Evolutionary conservation across 2,329 filamentous ascomycete genomes (phyloP).

Genomic region (Hymenoscyphus occultus): DNA sequence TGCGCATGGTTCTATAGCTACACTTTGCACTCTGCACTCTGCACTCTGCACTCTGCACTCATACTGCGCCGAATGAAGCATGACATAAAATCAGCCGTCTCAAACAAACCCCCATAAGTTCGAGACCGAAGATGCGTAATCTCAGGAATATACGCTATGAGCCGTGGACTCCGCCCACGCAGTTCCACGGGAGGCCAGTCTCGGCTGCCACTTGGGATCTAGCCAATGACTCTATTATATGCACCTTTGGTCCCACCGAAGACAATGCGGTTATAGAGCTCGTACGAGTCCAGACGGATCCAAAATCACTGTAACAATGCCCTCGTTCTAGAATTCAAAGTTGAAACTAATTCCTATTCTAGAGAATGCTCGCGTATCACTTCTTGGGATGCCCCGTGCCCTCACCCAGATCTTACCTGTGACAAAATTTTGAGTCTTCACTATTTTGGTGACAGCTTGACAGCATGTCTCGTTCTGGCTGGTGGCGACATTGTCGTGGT

Average conservation of each 20-base stretch:
- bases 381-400: slow-evolving; percentile 85
- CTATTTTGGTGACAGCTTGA: slow-evolving; percentile 77
- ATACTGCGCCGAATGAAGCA: background rate
- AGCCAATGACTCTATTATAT: slow-evolving; percentile 72
- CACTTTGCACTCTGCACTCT: background rate
- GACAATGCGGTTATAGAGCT: slow-evolving; percentile 72
- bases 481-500: slow-evolving; percentile 90
- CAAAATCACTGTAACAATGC: slow-evolving; percentile 33
- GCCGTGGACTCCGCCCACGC: slow-evolving; percentile 57
- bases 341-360: slow-evolving; percentile 17
- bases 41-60: background rate
- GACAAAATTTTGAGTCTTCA: slow-evolving; percentile 79
- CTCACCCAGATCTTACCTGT: slow-evolving; percentile 68
- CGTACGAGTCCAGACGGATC: slow-evolving; percentile 49
- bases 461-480: slow-evolving; percentile 78
- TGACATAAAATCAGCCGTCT: background rate
- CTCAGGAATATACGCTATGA: slow-evolving; percentile 73
- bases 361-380: slow-evolving; percentile 53
- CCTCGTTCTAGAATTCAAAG: slow-evolving; percentile 39
- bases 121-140: slow-evolving; percentile 68
- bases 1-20: background rate
- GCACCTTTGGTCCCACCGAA: slow-evolving; percentile 77
- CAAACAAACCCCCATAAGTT: background rate
- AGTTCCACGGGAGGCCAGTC: slow-evolving; percentile 50
- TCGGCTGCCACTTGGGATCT: slow-evolving; percentile 85